phyloP scores from a whole-genome alignment of 2,329 filamentous ascomycete genomes.

The Ophidiomyces ophidiicola region DNA sequence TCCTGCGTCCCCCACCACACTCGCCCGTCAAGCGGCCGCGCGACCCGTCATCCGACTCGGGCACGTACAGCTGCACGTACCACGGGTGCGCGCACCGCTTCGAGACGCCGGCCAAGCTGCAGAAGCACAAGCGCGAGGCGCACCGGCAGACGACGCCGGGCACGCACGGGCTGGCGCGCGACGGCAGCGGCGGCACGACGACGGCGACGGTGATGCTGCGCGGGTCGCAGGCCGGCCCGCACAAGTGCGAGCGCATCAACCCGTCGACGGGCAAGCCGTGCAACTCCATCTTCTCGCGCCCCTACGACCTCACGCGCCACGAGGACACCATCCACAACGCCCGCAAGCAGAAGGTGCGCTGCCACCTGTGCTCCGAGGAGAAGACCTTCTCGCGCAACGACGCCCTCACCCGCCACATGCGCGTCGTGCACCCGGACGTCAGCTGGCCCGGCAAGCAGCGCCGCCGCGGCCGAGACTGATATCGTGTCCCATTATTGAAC shows the following conservation, averaged over 20 bases:
- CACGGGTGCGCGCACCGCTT: conserved; percentile 83
- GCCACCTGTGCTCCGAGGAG: conserved; percentile 83
- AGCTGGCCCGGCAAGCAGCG: conserved; percentile 59
- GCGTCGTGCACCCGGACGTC: conserved; percentile 82
- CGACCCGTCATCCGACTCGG: conserved; percentile 59
- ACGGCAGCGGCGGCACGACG: conserved; percentile 33
- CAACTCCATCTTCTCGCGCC: conserved; percentile 84
- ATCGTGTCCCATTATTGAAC: no score
- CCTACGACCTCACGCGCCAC: conserved; percentile 91
- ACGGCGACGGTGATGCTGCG: no score
- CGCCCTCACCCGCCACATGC: conserved; percentile 84
- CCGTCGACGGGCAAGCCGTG: conserved; percentile 90
- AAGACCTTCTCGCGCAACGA: conserved; percentile 96
- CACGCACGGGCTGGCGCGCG: conserved; percentile 32
- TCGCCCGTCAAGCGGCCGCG: conserved; percentile 42
- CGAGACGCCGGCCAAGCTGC: conserved; percentile 70
- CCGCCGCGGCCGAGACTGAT: conserved; percentile 29
- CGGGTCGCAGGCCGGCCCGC: conserved; percentile 84
- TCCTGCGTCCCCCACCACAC: conserved; percentile 21
- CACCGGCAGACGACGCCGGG: conserved; percentile 61
- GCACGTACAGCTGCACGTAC: conserved; percentile 93
- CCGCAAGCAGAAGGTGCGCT: conserved; percentile 87
- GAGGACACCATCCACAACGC: conserved; percentile 97
- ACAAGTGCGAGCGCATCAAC: conserved; percentile 86
- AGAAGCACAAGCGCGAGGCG: conserved; percentile 90